Evolutionary conservation across 192 early-diverging fungal species (phyloP), one percentile per base, ranked within the genome.

Genomic region (Coemansia sp.): DNA sequence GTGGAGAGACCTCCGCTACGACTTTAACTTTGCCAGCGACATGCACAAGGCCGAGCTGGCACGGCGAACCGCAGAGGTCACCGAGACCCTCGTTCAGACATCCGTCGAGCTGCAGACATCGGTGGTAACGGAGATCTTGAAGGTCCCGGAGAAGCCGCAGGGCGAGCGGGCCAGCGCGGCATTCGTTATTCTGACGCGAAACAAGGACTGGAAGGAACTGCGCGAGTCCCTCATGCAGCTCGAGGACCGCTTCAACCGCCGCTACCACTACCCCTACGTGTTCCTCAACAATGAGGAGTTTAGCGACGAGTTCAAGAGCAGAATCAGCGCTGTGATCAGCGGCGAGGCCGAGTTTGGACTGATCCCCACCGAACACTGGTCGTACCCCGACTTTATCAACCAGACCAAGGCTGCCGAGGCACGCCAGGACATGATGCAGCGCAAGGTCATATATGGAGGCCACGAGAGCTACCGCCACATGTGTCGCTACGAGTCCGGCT

Each of bases 201-300:
- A 92, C 63, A 55, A 56, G 19, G 90, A 92, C 49, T 47, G 89
- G 46, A 67, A 84, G 28, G 75, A 74, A 11, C 71, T 90, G 45
- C 68, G 77, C 15, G 78, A 75, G 33, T 66, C 88, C 4, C 81
- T 93, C 68, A 58, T 60, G 6, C 75, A 86, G 60, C 81, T 93
- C 19, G 87, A 93, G 56, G 62, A 78, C 27, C 79, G 81, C 28
- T 89, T 91, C 64, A 93, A 93, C 60, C 67, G 55, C 37, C 67
- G 72, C 8, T 85, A 86, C 71, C 58, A 83, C 55, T 94, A 94
- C 54, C 89, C 90, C 0, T 94, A 91, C 54, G 78, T 93, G 5
- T 87, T 92, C 53, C 70, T 93, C 27, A 93, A 92, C 76, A 79
- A 92, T 36, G 72, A 75, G 38, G 82, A 80, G 7, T 91, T 93